phyloP scores from a whole-genome alignment of 139 green algal genomes.

The Chlorella ohadii region DNA sequence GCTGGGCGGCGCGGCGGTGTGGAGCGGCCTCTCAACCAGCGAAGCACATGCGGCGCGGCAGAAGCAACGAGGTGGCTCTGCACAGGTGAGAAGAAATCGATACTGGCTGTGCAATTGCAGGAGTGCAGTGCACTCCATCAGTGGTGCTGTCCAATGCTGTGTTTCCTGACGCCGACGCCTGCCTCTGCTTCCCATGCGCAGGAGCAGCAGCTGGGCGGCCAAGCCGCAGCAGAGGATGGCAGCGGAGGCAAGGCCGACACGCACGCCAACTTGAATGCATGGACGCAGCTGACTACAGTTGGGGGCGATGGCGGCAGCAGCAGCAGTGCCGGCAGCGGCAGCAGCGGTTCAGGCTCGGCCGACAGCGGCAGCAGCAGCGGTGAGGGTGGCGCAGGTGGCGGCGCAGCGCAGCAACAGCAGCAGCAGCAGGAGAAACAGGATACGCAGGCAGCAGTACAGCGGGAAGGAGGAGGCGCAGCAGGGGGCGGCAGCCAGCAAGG shows the following conservation, averaged over 20 bases:
- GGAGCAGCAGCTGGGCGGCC: neutral
- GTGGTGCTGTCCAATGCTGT: neutral
- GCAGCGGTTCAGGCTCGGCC: no score
- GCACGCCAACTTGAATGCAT: neutral
- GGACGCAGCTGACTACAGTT: neutral
- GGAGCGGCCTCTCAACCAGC: constrained; percentile 19
- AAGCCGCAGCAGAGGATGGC: no score
- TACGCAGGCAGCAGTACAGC: neutral
- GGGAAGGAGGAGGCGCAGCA: neutral
- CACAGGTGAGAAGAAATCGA: neutral
- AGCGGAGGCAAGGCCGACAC: neutral
- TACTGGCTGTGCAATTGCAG: no score
- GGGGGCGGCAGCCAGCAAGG: neutral
- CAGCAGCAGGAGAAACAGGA: neutral
- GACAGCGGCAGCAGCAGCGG: neutral
- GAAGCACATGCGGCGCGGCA: neutral
- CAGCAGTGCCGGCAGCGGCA: neutral
- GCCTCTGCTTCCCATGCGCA: neutral
- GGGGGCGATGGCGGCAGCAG: neutral
- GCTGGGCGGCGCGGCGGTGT: constrained; percentile 19
- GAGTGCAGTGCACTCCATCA: no score
- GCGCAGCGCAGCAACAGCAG: neutral
- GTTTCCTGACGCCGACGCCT: neutral
- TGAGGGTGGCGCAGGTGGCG: no score
- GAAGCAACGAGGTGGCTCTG: neutral